These are phyloP conservation scores for Bruguiera hainesii DNA, from an alignment of 441 rosid genomes.

Conservation along the genomic window DNA sequence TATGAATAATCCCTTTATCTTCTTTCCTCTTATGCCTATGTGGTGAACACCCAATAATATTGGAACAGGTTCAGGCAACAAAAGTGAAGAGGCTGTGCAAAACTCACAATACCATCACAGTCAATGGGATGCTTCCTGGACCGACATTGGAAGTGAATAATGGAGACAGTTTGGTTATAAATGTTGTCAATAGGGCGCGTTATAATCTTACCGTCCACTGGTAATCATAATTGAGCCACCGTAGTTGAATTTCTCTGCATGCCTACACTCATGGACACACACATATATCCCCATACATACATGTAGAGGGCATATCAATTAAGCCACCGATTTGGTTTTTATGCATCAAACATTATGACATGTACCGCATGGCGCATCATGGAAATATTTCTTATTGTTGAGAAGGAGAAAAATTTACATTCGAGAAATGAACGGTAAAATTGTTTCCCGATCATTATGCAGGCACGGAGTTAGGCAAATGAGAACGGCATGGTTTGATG, in stretches of 20 bases:
- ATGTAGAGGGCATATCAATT: too few species aligned
- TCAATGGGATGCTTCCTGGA: slow-evolving; percentile 90
- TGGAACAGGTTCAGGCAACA: slow-evolving; percentile 51
- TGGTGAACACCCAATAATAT: background rate
- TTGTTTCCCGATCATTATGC: background rate
- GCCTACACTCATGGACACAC: too few species aligned
- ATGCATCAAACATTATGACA: too few species aligned
- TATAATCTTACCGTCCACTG: slow-evolving; percentile 84
- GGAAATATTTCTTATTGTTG: too few species aligned
- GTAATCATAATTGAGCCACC: slow-evolving; percentile 29
- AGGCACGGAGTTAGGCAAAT: slow-evolving; percentile 91
- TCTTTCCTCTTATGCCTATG: background rate
- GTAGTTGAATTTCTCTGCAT: too few species aligned
- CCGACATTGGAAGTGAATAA: slow-evolving; percentile 68
- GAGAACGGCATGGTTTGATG: slow-evolving; percentile 91
- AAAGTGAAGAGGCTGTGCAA: slow-evolving; percentile 92
- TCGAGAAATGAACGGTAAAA: too few species aligned
- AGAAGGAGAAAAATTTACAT: too few species aligned
- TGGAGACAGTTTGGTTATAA: slow-evolving; percentile 71
- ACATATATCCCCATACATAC: too few species aligned
- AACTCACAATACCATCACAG: slow-evolving; percentile 69
- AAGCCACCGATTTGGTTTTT: too few species aligned
- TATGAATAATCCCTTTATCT: background rate
- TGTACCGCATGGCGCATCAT: too few species aligned
- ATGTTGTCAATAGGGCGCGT: slow-evolving; percentile 56